Evolutionary conservation across 768 basidiomycete species (phyloP), one percentile per base, ranked within the genome.

Genomic region (Asterophora lycoperdoides): DNA sequence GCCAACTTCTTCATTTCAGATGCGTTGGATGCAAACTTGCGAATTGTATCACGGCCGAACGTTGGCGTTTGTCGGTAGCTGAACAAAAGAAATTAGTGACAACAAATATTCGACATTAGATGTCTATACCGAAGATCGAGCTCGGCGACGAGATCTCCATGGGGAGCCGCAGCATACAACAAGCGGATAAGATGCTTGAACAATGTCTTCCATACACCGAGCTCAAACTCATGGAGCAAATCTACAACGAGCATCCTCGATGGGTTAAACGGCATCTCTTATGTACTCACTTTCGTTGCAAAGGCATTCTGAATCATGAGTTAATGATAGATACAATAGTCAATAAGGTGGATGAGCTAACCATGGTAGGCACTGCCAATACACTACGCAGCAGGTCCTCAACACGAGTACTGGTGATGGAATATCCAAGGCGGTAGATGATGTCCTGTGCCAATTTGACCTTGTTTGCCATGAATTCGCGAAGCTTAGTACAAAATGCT

Each of bases 101-200:
- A 4, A 29, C 14, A 4, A 3, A 23, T 15, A n/a, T n/a, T n/a
- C n/a, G n/a, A n/a, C n/a, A n/a, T n/a, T n/a, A n/a, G n/a, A n/a
- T n/a, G n/a, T n/a, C n/a, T n/a, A n/a, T n/a, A 70, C 71, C 67
- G 26, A 33, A 46, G 17, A 47, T 74, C 62, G 1, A 73, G 47
- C 26, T 65, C 60, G 18, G 44, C 39, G 0, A 72, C 61, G n/a
- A n/a, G n/a, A n/a, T n/a, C n/a, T n/a, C n/a, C n/a, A n/a, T n/a
- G n/a, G n/a, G n/a, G n/a, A n/a, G 20, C 49, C 1, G 54, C 59
- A 6, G 66, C 59, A 54, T 64, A 57, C 0, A 72, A 54, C n/a
- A 72, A 53, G 0, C 67, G 60, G 5, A 73, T 58, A 0, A 74
- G 54, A 41, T 75, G 72, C 0, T 56, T 62, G 23, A 76, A 68